phyloP scores from a whole-genome alignment of 371 early-diverging fungal species.

The Mortierella sp. region DNA sequence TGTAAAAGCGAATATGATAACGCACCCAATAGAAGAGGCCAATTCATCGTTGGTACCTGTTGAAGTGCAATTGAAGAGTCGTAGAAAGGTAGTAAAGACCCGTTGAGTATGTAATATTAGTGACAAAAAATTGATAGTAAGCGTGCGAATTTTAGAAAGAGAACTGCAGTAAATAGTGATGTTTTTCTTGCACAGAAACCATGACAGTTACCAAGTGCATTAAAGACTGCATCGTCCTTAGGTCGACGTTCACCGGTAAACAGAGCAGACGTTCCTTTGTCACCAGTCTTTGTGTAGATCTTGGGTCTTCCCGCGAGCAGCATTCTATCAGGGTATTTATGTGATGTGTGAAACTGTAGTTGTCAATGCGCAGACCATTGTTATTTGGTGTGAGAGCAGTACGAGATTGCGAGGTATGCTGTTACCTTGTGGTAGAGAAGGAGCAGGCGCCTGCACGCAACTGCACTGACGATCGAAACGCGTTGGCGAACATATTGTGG shows the following conservation, averaged over 20 bases:
- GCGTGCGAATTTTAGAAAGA: neutral
- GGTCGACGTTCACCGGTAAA: conserved; percentile 92
- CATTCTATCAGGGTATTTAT: conserved; percentile 8
- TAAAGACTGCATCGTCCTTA: conserved; percentile 92
- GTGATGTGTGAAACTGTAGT: too few species aligned
- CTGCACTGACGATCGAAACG: conserved; percentile 26
- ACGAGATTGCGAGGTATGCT: neutral
- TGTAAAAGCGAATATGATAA: neutral
- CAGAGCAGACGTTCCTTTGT: conserved; percentile 92
- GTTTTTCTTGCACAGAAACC: neutral
- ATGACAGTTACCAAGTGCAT: conserved; percentile 80
- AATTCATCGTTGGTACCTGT: conserved; percentile 73
- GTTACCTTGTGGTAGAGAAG: conserved; percentile 36
- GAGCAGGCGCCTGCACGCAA: conserved; percentile 11
- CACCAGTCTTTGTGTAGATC: conserved; percentile 96
- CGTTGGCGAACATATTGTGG: conserved; percentile 25
- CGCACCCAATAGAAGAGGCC: conserved; percentile 57
- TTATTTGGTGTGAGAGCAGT: neutral
- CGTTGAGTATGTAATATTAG: neutral
- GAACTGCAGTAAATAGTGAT: neutral
- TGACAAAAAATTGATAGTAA: neutral
- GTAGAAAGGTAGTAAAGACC: neutral
- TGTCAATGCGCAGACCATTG: neutral
- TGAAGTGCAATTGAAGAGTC: neutral
- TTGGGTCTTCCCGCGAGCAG: conserved; percentile 47